These are phyloP conservation scores for Aspergillus latus DNA, from an alignment of 2,329 filamentous ascomycete species.

Conservation along the genomic window DNA sequence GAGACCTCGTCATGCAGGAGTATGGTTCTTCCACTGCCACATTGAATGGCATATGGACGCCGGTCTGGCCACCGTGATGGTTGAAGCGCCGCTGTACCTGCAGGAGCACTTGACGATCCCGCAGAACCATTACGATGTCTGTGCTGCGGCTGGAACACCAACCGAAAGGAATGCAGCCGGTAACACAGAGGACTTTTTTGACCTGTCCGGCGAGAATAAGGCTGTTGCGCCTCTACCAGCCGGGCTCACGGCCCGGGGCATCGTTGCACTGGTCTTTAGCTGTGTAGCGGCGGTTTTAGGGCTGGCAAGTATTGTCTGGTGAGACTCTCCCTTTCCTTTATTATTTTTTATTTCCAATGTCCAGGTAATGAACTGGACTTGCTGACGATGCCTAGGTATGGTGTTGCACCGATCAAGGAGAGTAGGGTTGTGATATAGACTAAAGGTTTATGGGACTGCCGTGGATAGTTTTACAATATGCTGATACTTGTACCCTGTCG, in stretches of 20 bases:
- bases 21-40: slow-evolving; percentile 54
- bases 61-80: slow-evolving; percentile 54
- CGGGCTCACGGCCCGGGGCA: slow-evolving; percentile 70
- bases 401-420: too few relatives aligned
- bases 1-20: slow-evolving; percentile 1
- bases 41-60: slow-evolving; percentile 56
- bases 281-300: slow-evolving; percentile 68
- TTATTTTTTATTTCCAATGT: too few relatives aligned
- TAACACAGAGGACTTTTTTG: slow-evolving; percentile 62
- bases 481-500: too few relatives aligned
- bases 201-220: slow-evolving; percentile 62
- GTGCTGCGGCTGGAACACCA: slow-evolving; percentile 53
- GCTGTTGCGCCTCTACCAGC: slow-evolving; percentile 58
- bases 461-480: too few relatives aligned
- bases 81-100: not conserved
- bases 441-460: too few relatives aligned
- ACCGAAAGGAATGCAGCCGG: slow-evolving; percentile 71
- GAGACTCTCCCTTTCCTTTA: too few relatives aligned
- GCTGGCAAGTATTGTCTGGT: slow-evolving; percentile 60
- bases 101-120: slow-evolving; percentile 32
- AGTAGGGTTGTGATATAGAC: too few relatives aligned
- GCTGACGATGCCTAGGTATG: too few relatives aligned
- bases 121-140: slow-evolving; percentile 57
- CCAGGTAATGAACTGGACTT: too few relatives aligned
- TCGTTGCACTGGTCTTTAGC: slow-evolving; percentile 73